Conservation (phyloP, 2,329 filamentous ascomycete species). For the Ploettnerulaceae sp. region DNA sequence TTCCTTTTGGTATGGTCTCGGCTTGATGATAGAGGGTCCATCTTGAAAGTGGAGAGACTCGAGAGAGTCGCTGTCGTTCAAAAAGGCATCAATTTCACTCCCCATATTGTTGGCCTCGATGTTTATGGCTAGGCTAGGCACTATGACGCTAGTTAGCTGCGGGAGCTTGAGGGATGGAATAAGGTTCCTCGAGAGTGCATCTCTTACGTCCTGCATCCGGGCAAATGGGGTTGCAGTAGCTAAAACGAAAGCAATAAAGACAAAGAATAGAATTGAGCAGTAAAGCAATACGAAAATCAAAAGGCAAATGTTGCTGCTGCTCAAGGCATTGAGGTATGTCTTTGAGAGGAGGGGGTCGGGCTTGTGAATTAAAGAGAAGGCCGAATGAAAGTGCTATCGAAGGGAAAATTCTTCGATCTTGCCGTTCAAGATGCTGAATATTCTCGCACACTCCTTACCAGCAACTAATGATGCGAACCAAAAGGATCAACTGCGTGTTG, state of each 20-base stretch:
- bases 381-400: too few relatives aligned
- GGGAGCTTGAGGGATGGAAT: background rate
- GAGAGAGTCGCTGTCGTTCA: constrained; percentile 8
- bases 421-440: background rate
- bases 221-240: background rate
- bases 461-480: background rate
- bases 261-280: too few relatives aligned
- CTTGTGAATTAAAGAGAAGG: too few relatives aligned
- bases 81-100: constrained; percentile 4
- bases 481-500: background rate
- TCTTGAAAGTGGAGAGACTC: constrained; percentile 4
- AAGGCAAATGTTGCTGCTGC: too few relatives aligned
- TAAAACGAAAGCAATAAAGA: background rate
- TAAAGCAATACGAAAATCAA: too few relatives aligned
- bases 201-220: background rate
- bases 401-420: background rate
- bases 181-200: background rate
- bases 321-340: too few relatives aligned
- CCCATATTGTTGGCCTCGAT: background rate
- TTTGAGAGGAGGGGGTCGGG: too few relatives aligned
- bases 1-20: constrained; percentile 60
- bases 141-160: background rate
- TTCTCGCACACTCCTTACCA: background rate
- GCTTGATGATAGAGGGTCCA: constrained; percentile 19
- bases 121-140: too few relatives aligned